Base-by-base conservation (phyloP, 805 yeast genomes). In the Cyberlindnera veronae region DNA sequence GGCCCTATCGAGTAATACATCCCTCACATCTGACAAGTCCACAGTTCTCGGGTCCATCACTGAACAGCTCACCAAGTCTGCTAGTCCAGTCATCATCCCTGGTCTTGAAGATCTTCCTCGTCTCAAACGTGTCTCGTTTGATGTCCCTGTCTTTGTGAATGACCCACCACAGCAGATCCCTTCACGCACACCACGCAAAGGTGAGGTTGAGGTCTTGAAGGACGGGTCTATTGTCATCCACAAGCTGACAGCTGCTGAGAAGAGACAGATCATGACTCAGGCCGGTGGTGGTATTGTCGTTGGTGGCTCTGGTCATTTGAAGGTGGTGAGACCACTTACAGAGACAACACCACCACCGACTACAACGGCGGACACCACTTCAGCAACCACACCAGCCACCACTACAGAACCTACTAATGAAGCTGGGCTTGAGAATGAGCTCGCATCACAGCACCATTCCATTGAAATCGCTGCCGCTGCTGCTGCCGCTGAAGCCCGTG, bases 121-220 rank as follows among this genome's bases (percentile, higher is more conserved):
- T 6, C 45, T 86, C 57, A 74, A 76, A 46, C 71, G 86, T 49
- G 95, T 88, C 5, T 72, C 82, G 0, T 90, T 90, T 64, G 87
- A 89, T 3, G 69, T 84, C 5, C 84, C 84, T 26, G 82, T 86
- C 13, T 79, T 87, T 54, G 76, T 74, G 26, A 74, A 75, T 46
- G 96, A 90, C 59, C 97, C 97, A 1, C 95, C 96, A 1, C 97
- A 90, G 55, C 96, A 89, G 57, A 84, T 90, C 42, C 97, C 97
- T 3, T 84, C 95, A 2, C 68, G 95, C 55, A 74, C 71, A 37
- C 96, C 97, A 13, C 70, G 84, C 50, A 72, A 76, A 50, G 97
- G 97, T 29, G 91, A 88, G 59, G 95, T 83, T 12, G 84, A 78
- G 49, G 67, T 79, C 2, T 53, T 71, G 36, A 62, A 72, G n/a